phyloP scores from a whole-genome alignment of 1,284 basidiomycete species.

The Lignosus rhinocerotis region DNA sequence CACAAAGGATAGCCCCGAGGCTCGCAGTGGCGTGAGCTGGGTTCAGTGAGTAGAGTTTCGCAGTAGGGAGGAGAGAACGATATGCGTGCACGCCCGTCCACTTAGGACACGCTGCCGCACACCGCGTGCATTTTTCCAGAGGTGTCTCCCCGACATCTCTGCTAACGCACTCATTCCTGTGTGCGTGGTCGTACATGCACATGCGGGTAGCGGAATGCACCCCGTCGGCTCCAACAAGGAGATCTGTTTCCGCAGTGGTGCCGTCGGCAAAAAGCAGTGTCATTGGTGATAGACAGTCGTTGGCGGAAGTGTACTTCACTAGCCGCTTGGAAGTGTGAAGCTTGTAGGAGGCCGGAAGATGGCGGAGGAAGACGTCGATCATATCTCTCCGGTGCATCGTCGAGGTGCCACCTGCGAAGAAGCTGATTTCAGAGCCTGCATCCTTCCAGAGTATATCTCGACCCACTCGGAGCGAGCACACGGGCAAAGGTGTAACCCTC shows the following conservation, averaged over 20 bases:
- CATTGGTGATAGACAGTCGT: slow-evolving; percentile 18
- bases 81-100: slow-evolving; percentile 48
- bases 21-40: slow-evolving; percentile 38
- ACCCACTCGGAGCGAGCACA: slow-evolving; percentile 10
- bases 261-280: slow-evolving; percentile 39
- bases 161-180: slow-evolving; percentile 8
- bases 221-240: slow-evolving; percentile 48
- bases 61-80: slow-evolving; percentile 37
- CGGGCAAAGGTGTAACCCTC: slow-evolving; percentile 10
- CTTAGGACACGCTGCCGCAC: slow-evolving; percentile 34
- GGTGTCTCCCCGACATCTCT: neutral
- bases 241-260: slow-evolving; percentile 37
- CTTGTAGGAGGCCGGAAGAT: slow-evolving; percentile 31
- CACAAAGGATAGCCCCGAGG: slow-evolving; percentile 8
- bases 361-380: slow-evolving; percentile 17
- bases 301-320: slow-evolving; percentile 20
- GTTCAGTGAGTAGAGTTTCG: slow-evolving; percentile 33
- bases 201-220: slow-evolving; percentile 41
- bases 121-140: slow-evolving; percentile 12
- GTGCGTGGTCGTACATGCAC: slow-evolving; percentile 34
- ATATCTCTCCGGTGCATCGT: slow-evolving; percentile 25
- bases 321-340: slow-evolving; percentile 38
- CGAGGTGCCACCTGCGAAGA: slow-evolving; percentile 15
- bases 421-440: neutral
- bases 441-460: neutral